Base-by-base conservation (phyloP, 306 rosid genomes). In the Prunus mira region DNA sequence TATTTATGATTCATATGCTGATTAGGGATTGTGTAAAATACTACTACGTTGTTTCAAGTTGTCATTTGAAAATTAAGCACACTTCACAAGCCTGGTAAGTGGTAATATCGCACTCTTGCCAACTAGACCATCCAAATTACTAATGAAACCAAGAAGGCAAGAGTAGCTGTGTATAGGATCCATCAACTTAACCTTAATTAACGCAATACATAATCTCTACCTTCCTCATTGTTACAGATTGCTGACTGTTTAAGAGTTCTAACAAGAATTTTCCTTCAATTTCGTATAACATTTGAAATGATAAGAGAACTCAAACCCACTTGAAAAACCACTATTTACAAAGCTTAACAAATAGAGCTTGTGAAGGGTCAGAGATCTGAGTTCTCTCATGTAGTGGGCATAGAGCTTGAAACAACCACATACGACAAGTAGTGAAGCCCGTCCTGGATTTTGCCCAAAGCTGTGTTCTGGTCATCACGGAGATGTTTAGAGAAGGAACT, bases 361-460 rank as follows among this genome's bases (percentile, higher is more conserved):
- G 24, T 27, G 71, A 20, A 32, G 66, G 27, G 41, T 27, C 28
- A 51, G 38, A 15, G 64, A 74, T 51, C 60, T 4, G 32, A 61
- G 65, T 68, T 52, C 57, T 46, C 65, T 91, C 87, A 91, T 65
- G 93, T 89, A 41, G 88, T 84, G 70, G 86, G 90, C 90, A 89
- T 83, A 5, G 97, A 91, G 80, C 93, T 88, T 51, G 99, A 88
- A 75, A 96, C 75, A 65, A 91, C 88, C n/a, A 96, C 87, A 68
- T 87, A 80, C 5, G 96, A 85, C 77, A 96, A 84, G 88, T 83
- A 91, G 78, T 89, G 92, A 69, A 92, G 81, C 51, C 96, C 99
- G 10, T 92, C 97, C 87, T 89, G 97, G 85, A 95, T 88, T 85
- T 91, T 92, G 76, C 83, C 82, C 52, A 89, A 65, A 0, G 99